Conservation (phyloP, 108 stramenopile genomes). For the Cyclotella baltica region DNA sequence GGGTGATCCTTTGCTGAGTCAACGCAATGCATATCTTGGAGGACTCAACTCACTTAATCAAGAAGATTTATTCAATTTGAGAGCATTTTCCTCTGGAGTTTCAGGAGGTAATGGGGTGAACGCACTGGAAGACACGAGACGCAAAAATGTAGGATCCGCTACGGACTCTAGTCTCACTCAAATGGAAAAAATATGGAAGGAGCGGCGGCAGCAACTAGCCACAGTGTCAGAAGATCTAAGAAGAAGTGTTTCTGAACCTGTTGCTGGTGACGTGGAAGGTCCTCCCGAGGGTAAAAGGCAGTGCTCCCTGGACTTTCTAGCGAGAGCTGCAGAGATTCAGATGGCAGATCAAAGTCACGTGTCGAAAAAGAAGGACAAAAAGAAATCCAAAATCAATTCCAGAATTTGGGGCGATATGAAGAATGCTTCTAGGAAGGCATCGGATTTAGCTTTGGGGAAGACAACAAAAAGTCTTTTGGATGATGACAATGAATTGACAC, state of each 20-base stretch:
- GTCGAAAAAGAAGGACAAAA: neutral
- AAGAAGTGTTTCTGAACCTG: neutral
- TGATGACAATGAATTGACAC: too few species aligned
- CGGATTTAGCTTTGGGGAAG: neutral
- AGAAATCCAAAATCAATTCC: neutral
- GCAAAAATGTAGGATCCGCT: too few species aligned
- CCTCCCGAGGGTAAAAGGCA: neutral
- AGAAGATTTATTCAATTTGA: neutral
- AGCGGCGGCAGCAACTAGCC: neutral
- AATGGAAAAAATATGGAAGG: neutral
- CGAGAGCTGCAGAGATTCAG: neutral
- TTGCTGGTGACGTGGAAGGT: neutral
- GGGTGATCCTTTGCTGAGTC: too few species aligned
- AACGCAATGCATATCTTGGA: too few species aligned
- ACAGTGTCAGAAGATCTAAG: neutral
- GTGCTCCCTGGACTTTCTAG: neutral
- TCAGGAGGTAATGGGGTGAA: too few species aligned
- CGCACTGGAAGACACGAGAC: too few species aligned
- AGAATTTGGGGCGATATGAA: constrained; percentile 10
- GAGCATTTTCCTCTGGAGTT: neutral
- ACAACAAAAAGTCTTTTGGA: neutral
- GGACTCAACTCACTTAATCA: too few species aligned
- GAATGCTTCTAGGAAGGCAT: neutral
- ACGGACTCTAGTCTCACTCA: too few species aligned
- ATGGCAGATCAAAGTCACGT: neutral